These are phyloP conservation scores for Auxenochlorella pyrenoidosa DNA, from an alignment of 139 green algal genomes.

Conservation along the genomic window DNA sequence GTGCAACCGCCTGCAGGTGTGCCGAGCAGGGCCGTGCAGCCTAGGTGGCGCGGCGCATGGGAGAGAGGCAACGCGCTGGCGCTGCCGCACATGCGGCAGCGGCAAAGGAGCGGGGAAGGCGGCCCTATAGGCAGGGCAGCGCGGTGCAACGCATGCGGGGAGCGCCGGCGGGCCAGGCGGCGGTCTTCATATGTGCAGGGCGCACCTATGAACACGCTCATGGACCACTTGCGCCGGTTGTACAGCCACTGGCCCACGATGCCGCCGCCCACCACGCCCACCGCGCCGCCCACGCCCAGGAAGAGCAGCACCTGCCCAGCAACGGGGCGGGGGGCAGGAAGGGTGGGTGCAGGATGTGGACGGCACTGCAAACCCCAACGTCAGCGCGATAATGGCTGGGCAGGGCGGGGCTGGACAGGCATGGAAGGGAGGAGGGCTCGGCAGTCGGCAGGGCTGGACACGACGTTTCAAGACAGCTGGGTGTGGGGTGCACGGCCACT, in stretches of 20 bases:
- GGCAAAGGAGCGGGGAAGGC: too few species aligned
- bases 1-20: constrained; percentile 48
- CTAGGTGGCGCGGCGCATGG: neutral
- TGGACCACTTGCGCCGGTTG: constrained; percentile 62
- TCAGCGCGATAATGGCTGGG: too few species aligned
- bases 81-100: too few species aligned
- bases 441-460: neutral
- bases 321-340: neutral
- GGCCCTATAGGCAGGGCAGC: too few species aligned
- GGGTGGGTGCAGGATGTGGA: neutral
- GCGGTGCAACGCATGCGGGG: too few species aligned
- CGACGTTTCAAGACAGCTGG: too few species aligned
- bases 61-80: neutral
- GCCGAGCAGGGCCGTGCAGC: too few species aligned
- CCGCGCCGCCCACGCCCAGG: constrained; percentile 71
- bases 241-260: constrained; percentile 80
- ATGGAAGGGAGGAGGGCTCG: neutral
- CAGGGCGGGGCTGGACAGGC: neutral
- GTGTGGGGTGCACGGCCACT: too few species aligned
- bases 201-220: constrained; percentile 62
- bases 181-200: too few species aligned
- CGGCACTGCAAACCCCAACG: too few species aligned
- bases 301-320: constrained; percentile 76
- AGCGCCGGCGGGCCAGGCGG: too few species aligned
- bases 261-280: constrained; percentile 78